These are phyloP conservation scores for Phytophthora boehmeriae DNA, from an alignment of 352 stramenopile genomes.

Conservation along the genomic window DNA sequence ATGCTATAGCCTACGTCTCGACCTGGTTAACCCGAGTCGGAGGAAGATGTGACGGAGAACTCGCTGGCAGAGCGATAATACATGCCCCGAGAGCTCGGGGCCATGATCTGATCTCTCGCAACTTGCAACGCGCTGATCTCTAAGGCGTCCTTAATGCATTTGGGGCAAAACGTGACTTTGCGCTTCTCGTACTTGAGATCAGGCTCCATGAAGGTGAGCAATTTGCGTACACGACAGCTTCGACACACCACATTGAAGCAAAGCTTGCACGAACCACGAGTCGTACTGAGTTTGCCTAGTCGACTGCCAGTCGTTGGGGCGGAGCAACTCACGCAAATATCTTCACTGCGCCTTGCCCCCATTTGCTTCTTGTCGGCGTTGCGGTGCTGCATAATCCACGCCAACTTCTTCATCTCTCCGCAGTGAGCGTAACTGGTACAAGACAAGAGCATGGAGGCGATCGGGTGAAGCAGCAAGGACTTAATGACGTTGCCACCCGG, in stretches of 20 bases:
- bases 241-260: conserved; percentile 48
- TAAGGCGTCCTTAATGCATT: conserved; percentile 45
- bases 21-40: conserved; percentile 12
- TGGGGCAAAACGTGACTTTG: conserved; percentile 49
- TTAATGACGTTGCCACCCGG: conserved; percentile 27
- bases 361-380: conserved; percentile 34
- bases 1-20: neutral
- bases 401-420: conserved; percentile 45
- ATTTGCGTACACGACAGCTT: conserved; percentile 42
- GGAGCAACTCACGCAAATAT: conserved; percentile 40
- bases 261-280: conserved; percentile 40
- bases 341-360: conserved; percentile 24
- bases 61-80: conserved; percentile 19
- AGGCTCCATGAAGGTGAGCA: conserved; percentile 41
- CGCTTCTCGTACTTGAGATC: conserved; percentile 45
- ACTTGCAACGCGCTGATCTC: conserved; percentile 33
- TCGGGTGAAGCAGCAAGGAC: conserved; percentile 24
- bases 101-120: conserved; percentile 22
- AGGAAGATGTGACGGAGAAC: conserved; percentile 33
- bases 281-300: conserved; percentile 36
- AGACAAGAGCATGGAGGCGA: conserved; percentile 29
- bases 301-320: conserved; percentile 15
- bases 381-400: conserved; percentile 41
- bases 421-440: conserved; percentile 35
- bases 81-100: conserved; percentile 5